Conservation (phyloP, 2,329 filamentous ascomycete species). For the Epichloe hybrida region DNA sequence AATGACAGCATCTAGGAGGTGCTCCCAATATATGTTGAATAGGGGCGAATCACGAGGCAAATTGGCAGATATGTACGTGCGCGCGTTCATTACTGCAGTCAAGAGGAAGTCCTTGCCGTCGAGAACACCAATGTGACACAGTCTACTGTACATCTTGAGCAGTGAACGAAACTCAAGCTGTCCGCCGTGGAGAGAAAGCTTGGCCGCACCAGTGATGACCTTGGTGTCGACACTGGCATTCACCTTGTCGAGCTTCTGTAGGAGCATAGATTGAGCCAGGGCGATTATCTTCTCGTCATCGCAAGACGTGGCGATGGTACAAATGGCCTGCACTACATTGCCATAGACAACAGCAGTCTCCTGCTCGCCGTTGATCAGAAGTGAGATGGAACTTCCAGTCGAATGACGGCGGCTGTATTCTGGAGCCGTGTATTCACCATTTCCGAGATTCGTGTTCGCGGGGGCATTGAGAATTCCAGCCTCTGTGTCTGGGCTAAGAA, state of each 20-base stretch:
- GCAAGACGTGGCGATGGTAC: constrained; percentile 70
- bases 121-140: constrained; percentile 59
- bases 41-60: constrained; percentile 56
- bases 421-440: constrained; percentile 24
- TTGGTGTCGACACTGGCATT: constrained; percentile 67
- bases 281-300: constrained; percentile 87
- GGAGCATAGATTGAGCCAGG: constrained; percentile 82
- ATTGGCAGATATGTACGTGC: constrained; percentile 62
- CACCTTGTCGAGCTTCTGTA: constrained; percentile 89
- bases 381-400: constrained; percentile 65
- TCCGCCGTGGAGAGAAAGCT: constrained; percentile 63
- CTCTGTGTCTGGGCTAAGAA: constrained; percentile 62
- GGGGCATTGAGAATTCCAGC: constrained; percentile 39
- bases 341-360: constrained; percentile 65
- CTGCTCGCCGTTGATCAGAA: constrained; percentile 62
- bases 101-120: constrained; percentile 55
- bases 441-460: constrained; percentile 28
- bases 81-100: constrained; percentile 63
- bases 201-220: constrained; percentile 72
- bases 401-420: constrained; percentile 44
- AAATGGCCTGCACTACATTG: constrained; percentile 90
- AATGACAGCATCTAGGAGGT: constrained; percentile 75
- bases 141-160: constrained; percentile 67
- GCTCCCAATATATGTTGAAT: constrained; percentile 70
- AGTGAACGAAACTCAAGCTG: constrained; percentile 73